These are phyloP conservation scores for Podila verticillata DNA, from an alignment of 192 early-diverging fungal species.

Conservation along the genomic window DNA sequence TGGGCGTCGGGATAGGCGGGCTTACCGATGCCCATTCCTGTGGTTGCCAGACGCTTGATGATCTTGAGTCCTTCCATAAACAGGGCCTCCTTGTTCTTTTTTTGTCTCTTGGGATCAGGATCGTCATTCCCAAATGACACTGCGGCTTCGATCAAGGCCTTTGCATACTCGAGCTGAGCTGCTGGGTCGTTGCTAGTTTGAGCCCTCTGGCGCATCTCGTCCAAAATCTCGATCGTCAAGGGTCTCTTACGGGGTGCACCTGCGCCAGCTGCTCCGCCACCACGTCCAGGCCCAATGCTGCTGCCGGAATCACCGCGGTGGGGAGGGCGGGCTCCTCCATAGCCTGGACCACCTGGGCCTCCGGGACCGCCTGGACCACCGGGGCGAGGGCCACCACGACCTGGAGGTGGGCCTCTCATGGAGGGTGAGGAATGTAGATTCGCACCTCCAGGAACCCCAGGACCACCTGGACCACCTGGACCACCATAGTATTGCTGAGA, in stretches of 20 bases:
- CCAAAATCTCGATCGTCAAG: slow-evolving; percentile 36
- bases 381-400: slow-evolving; percentile 33
- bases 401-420: slow-evolving; percentile 34
- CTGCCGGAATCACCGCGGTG: slow-evolving; percentile 38
- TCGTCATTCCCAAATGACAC: slow-evolving; percentile 72
- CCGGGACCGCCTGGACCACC: slow-evolving; percentile 26
- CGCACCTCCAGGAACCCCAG: slow-evolving; percentile 17
- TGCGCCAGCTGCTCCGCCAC: slow-evolving; percentile 3
- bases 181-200: slow-evolving; percentile 73
- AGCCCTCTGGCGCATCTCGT: slow-evolving; percentile 55
- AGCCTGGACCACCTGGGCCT: slow-evolving; percentile 24
- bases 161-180: slow-evolving; percentile 87
- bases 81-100: slow-evolving; percentile 78
- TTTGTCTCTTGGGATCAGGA: slow-evolving; percentile 70
- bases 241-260: slow-evolving; percentile 31
- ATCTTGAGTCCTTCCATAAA: slow-evolving; percentile 85
- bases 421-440: slow-evolving; percentile 38
- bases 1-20: slow-evolving; percentile 87
- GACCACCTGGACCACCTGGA: neutral
- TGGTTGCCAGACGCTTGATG: slow-evolving; percentile 83
- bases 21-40: slow-evolving; percentile 72
- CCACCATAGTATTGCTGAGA: slow-evolving; percentile 8
- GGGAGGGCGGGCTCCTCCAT: slow-evolving; percentile 27
- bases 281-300: slow-evolving; percentile 6
- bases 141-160: slow-evolving; percentile 84